Evolutionary conservation across 1,284 basidiomycete genomes (phyloP), one percentile per base, ranked within the genome.

Genomic region (Ustilago cynodontis): DNA sequence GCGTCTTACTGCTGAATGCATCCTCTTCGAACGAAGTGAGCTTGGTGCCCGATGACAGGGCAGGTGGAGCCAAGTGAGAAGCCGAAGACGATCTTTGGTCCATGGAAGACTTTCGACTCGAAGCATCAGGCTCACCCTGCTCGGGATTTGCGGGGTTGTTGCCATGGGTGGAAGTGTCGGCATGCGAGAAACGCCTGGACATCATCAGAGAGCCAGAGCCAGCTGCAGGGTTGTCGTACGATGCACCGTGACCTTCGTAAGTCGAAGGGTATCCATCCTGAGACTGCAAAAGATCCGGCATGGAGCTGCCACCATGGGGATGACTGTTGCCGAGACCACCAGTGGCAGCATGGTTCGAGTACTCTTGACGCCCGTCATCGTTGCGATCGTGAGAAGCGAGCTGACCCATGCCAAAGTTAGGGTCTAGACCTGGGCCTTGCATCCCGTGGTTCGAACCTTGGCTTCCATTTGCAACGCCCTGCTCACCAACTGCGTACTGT

Each of bases 1-100:
- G 73, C 6, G 73, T 76, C n/a, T 61, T 54, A 14, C 58, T 64
- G 35, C 41, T 58, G 28, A 67, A 76, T 0, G 57, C 56, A 37
- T 76, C 73, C 45, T 76, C 73, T 3, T 76, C 73, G n/a, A 76
- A 53, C 26, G 57, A 26, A 18, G 56, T 20, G 41, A 69, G 45
- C 22, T 37, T 53, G 6, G 29, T 16, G 11, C 37, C 13, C 9
- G 57, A 7, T 2, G 52, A 35, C 31, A 50, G 18, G 8, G 55
- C 22, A 7, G 57, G 13, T 6, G 52, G 26, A 22, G 49, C 61
- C 8, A 53, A 26, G 7, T 60, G 55, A 1, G n/a, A 14, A 0
- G 35, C 37, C 2, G 47, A 57, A 0, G 49, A 9, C 2, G n/a
- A 54, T 13, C 45, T 37, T 16, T 37, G n/a, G 26, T 60, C 62